phyloP scores from a whole-genome alignment of 1,284 basidiomycete species.

The Rhodotorula sp. region DNA sequence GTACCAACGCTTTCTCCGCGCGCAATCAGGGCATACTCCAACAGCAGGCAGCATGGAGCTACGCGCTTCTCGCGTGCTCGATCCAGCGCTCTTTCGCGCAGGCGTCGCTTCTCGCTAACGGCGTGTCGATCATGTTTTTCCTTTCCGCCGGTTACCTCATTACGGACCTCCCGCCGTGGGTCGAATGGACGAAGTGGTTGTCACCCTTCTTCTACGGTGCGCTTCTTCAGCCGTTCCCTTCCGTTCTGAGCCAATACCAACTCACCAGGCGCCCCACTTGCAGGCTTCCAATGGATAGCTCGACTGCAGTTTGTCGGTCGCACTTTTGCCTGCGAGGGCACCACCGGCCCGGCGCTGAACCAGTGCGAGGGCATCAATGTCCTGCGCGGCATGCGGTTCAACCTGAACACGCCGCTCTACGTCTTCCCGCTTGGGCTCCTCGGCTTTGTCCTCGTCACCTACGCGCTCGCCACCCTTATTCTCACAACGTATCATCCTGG shows the following conservation, averaged over 20 bases:
- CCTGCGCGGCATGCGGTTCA: slow-evolving; percentile 52
- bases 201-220: slow-evolving; percentile 40
- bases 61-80: slow-evolving; percentile 53
- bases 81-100: slow-evolving; percentile 52
- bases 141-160: slow-evolving; percentile 46
- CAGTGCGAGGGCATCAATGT: slow-evolving; percentile 56
- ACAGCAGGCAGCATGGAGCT: slow-evolving; percentile 54
- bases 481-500: slow-evolving; percentile 52
- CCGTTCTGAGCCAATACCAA: neutral
- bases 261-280: neutral
- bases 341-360: slow-evolving; percentile 49
- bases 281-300: slow-evolving; percentile 51
- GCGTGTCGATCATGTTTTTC: slow-evolving; percentile 49
- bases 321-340: slow-evolving; percentile 52
- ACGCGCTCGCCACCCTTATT: slow-evolving; percentile 50
- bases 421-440: slow-evolving; percentile 53
- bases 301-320: slow-evolving; percentile 51
- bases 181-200: slow-evolving; percentile 36
- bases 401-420: slow-evolving; percentile 49
- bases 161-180: slow-evolving; percentile 51
- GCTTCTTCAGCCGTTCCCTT: neutral
- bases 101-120: slow-evolving; percentile 52
- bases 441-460: slow-evolving; percentile 50
- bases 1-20: neutral
- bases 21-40: slow-evolving; percentile 36